These are phyloP conservation scores for Aspergillus persii DNA, from an alignment of 2,329 filamentous ascomycete species.

Conservation along the genomic window DNA sequence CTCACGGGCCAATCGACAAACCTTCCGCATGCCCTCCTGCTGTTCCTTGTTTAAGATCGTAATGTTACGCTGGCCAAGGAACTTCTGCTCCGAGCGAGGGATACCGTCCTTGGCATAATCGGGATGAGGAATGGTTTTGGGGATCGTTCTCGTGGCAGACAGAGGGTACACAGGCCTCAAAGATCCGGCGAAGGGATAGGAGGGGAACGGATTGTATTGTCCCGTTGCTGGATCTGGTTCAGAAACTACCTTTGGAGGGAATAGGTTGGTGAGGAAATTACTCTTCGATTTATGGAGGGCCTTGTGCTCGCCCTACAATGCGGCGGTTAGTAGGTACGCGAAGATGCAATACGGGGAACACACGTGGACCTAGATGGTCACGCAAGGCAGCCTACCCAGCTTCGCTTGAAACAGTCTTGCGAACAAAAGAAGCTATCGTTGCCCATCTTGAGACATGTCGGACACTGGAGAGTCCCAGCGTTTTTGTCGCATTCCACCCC, in stretches of 20 bases:
- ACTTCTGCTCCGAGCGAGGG: conserved; percentile 61
- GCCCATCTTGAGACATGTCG: conserved; percentile 86
- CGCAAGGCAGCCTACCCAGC: conserved; percentile 70
- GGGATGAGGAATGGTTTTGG: conserved; percentile 75
- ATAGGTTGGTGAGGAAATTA: conserved; percentile 69
- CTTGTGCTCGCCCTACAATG: conserved; percentile 73
- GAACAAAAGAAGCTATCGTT: conserved; percentile 96
- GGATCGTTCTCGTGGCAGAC: conserved; percentile 68
- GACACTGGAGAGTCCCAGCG: conserved; percentile 83
- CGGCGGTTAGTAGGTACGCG: conserved; percentile 11
- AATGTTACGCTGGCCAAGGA: conserved; percentile 74
- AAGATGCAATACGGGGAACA: conserved; percentile 1
- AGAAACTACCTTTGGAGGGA: conserved; percentile 80
- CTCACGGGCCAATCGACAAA: conserved; percentile 82
- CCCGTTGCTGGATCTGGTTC: conserved; percentile 88
- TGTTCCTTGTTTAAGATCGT: conserved; percentile 76
- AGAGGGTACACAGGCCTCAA: conserved; percentile 86
- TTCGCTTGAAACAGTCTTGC: conserved; percentile 98
- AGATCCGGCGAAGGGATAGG: conserved; percentile 75
- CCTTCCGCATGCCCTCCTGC: conserved; percentile 88
- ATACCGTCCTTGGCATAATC: conserved; percentile 88
- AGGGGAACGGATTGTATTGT: conserved; percentile 87
- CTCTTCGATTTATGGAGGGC: conserved; percentile 76
- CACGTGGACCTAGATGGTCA: conserved; percentile 24
- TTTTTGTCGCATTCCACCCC: conserved; percentile 84